Conservation (phyloP, 371 early-diverging fungal species). For the Mortierella sp. region DNA sequence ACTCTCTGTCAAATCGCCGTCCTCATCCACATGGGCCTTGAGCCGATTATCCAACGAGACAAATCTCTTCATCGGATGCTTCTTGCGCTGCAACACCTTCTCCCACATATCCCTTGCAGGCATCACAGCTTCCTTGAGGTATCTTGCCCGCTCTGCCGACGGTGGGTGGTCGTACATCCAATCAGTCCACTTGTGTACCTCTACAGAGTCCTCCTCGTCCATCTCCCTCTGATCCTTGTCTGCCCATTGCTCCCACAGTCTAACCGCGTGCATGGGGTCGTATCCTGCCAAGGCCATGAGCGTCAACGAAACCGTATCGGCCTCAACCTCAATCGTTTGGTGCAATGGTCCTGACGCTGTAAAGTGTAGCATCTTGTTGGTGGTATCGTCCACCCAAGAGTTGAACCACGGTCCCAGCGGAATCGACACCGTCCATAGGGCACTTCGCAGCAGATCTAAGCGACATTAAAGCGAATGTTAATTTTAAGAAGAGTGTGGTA, state of each 20-base stretch:
- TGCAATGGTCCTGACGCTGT: constrained; percentile 50
- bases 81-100: constrained; percentile 38
- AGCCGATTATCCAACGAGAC: constrained; percentile 31
- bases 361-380: constrained; percentile 39
- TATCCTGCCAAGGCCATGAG: constrained; percentile 71
- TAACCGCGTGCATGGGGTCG: constrained; percentile 63
- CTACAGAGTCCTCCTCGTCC: constrained; percentile 32
- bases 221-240: constrained; percentile 55
- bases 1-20: constrained; percentile 47
- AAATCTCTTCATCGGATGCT: constrained; percentile 36
- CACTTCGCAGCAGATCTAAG: constrained; percentile 46
- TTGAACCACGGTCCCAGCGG: constrained; percentile 58
- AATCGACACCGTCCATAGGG: constrained; percentile 50
- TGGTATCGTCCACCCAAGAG: constrained; percentile 49
- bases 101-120: constrained; percentile 56
- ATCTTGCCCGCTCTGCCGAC: constrained; percentile 48
- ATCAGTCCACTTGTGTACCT: constrained; percentile 54
- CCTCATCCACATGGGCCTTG: constrained; percentile 38
- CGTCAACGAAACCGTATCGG: constrained; percentile 69
- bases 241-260: constrained; percentile 64
- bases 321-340: constrained; percentile 58
- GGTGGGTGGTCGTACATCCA: constrained; percentile 59
- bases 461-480: background rate
- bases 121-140: constrained; percentile 53
- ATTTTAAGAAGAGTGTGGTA: background rate